These are phyloP conservation scores for Fraxinus cuspidata DNA, from an alignment of 257 asterid genomes.

Conservation along the genomic window DNA sequence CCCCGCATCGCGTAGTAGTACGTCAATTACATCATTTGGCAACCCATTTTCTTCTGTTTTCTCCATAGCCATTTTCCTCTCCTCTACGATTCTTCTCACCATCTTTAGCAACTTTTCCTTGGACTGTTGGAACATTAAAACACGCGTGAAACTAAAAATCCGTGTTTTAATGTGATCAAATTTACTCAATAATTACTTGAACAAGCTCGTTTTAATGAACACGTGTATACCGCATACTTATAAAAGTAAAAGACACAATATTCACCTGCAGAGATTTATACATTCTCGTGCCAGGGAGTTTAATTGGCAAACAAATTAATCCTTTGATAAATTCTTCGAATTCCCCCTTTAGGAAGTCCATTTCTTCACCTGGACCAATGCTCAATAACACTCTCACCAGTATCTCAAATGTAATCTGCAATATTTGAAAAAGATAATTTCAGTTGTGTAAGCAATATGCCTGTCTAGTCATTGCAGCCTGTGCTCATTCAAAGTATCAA, in stretches of 20 bases:
- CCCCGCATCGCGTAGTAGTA: slow-evolving; percentile 56
- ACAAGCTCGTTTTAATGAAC: background rate
- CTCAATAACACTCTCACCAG: slow-evolving; percentile 72
- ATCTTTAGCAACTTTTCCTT: slow-evolving; percentile 57
- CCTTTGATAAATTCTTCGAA: slow-evolving; percentile 88
- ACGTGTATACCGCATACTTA: background rate
- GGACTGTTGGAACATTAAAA: slow-evolving; percentile 48
- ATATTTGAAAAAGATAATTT: background rate
- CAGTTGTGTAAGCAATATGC: background rate
- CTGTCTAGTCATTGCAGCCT: background rate
- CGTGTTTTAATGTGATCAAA: background rate
- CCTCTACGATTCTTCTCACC: slow-evolving; percentile 55
- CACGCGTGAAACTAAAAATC: background rate
- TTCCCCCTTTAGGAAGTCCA: slow-evolving; percentile 65
- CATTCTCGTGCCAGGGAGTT: slow-evolving; percentile 83
- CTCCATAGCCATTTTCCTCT: slow-evolving; percentile 44
- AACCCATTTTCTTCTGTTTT: slow-evolving; percentile 28
- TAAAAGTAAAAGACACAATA: background rate
- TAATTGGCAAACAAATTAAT: slow-evolving; percentile 84
- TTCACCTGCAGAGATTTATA: slow-evolving; percentile 82
- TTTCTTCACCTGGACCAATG: slow-evolving; percentile 73
- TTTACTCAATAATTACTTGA: background rate
- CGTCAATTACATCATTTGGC: slow-evolving; percentile 62
- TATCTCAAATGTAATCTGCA: slow-evolving; percentile 84
- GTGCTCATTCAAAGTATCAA: background rate